phyloP scores from a whole-genome alignment of 805 yeast genomes.

The Schwanniomyces occidentalis region DNA sequence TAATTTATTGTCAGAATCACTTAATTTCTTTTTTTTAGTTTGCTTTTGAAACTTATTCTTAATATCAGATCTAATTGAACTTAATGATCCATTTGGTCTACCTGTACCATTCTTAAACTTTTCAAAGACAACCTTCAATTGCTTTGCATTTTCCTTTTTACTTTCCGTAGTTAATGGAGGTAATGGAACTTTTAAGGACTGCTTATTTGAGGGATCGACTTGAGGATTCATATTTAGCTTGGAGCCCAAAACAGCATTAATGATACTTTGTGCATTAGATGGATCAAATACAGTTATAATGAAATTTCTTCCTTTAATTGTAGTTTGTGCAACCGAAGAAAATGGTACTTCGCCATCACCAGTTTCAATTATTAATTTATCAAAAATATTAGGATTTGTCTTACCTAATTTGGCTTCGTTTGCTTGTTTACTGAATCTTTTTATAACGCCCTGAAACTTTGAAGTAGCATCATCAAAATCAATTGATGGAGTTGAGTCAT shows the following conservation, averaged over 20 bases:
- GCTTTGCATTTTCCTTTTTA: constrained; percentile 55
- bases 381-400: constrained; percentile 66
- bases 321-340: constrained; percentile 68
- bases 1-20: constrained; percentile 56
- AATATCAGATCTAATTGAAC: constrained; percentile 44
- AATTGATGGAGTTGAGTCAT: constrained; percentile 17
- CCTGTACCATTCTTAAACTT: constrained; percentile 52
- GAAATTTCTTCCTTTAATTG: constrained; percentile 66
- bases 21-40: constrained; percentile 50
- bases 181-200: constrained; percentile 67
- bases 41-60: constrained; percentile 62
- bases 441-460: constrained; percentile 50
- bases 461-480: constrained; percentile 39
- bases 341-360: constrained; percentile 50
- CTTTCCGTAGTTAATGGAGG: constrained; percentile 76
- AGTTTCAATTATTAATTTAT: constrained; percentile 52
- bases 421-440: constrained; percentile 53
- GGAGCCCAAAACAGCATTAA: constrained; percentile 68
- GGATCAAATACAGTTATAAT: constrained; percentile 89
- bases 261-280: constrained; percentile 62
- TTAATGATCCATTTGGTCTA: constrained; percentile 47
- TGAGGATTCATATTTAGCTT: constrained; percentile 80
- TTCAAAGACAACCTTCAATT: constrained; percentile 67
- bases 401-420: constrained; percentile 70
- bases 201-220: constrained; percentile 68